Conservation (phyloP, 768 basidiomycete genomes). For the Tricholoma furcatifolium region DNA sequence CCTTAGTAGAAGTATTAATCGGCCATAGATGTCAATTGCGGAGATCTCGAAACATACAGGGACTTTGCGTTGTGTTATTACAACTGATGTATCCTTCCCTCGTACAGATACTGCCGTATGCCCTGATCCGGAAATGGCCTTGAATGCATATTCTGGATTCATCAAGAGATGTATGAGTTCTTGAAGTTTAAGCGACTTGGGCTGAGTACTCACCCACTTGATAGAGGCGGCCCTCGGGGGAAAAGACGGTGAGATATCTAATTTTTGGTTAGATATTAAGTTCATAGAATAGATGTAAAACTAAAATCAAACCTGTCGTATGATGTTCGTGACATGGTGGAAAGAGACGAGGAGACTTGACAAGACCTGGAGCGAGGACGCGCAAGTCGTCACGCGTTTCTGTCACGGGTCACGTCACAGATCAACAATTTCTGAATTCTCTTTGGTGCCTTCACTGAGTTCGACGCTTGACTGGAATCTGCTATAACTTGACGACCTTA, state of each 20-base stretch:
- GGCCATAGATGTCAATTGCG: neutral
- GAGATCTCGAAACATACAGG: slow-evolving; percentile 59
- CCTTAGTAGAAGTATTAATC: slow-evolving; percentile 45
- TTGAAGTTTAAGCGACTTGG: slow-evolving; percentile 2
- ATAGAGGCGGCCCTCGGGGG: slow-evolving; percentile 94
- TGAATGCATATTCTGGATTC: slow-evolving; percentile 93
- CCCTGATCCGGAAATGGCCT: slow-evolving; percentile 96
- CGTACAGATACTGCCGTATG: slow-evolving; percentile 92
- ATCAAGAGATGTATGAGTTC: slow-evolving; percentile 13
- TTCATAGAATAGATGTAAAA: neutral
- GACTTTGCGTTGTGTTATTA: slow-evolving; percentile 98
- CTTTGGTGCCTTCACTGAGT: neutral
- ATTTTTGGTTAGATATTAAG: neutral
- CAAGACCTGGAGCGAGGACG: slow-evolving; percentile 30
- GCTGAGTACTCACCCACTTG: slow-evolving; percentile 79
- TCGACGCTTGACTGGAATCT: neutral
- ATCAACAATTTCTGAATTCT: slow-evolving; percentile 15
- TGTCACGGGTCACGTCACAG: slow-evolving; percentile 34
- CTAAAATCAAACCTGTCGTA: slow-evolving; percentile 70
- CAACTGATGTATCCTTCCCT: slow-evolving; percentile 92
- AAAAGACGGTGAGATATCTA: slow-evolving; percentile 96
- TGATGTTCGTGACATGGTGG: slow-evolving; percentile 87
- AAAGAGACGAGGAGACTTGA: slow-evolving; percentile 22
- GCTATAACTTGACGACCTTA: too few species aligned
- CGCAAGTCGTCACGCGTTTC: slow-evolving; percentile 57